phyloP scores from a whole-genome alignment of 768 basidiomycete species.

The Gyrodon lividus region DNA sequence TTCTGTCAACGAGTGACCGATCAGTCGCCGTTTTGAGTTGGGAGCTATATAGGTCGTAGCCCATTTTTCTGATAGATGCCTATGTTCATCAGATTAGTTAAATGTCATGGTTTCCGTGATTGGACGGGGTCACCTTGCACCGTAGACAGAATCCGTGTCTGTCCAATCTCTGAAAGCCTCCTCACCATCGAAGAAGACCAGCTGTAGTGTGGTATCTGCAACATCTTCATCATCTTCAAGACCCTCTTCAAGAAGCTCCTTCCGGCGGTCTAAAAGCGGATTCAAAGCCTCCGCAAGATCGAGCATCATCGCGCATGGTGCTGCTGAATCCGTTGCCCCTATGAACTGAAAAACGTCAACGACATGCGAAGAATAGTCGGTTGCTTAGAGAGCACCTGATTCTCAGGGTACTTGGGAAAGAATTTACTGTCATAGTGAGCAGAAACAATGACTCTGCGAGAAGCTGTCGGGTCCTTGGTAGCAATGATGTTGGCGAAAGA shows the following conservation, averaged over 20 bases:
- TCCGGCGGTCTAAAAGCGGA: conserved; percentile 62
- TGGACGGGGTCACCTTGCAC: conserved; percentile 63
- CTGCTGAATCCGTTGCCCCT: conserved; percentile 96
- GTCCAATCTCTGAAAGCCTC: conserved; percentile 95
- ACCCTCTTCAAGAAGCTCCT: conserved; percentile 52
- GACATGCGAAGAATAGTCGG: neutral
- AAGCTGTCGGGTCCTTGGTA: conserved; percentile 87
- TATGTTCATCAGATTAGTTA: conserved; percentile 28
- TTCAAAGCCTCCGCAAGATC: conserved; percentile 86
- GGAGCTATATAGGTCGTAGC: conserved; percentile 61
- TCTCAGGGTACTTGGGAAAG: conserved; percentile 65
- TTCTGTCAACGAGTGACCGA: conserved; percentile 55
- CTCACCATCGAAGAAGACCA: conserved; percentile 97
- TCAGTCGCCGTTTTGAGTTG: conserved; percentile 56
- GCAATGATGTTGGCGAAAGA: conserved; percentile 90
- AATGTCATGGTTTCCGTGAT: neutral
- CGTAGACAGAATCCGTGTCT: conserved; percentile 86
- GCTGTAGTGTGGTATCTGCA: conserved; percentile 81
- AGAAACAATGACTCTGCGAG: conserved; percentile 78
- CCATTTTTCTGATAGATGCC: conserved; percentile 91
- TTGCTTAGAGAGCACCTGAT: conserved; percentile 54
- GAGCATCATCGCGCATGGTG: conserved; percentile 90
- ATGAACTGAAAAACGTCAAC: conserved; percentile 63
- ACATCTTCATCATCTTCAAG: conserved; percentile 72
- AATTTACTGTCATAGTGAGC: conserved; percentile 96